phyloP scores from a whole-genome alignment of 257 asterid species.

The Apocynum venetum region DNA sequence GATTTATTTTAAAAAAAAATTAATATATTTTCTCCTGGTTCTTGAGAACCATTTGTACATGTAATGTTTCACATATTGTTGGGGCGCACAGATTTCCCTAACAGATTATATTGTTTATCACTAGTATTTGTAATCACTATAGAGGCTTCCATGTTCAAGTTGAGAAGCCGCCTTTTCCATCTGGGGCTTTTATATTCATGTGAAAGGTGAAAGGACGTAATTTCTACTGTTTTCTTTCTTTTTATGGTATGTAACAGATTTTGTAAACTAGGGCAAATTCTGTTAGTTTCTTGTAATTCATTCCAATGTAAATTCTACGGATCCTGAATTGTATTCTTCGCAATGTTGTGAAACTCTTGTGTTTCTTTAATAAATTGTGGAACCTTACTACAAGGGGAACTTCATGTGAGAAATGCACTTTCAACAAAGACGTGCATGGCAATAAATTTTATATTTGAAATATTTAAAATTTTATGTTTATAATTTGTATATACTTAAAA shows the following conservation, averaged over 20 bases:
- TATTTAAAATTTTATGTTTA: no score
- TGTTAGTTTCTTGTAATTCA: not conserved
- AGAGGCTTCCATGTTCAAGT: slow-evolving; percentile 34
- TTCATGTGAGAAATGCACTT: no score
- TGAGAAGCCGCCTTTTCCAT: slow-evolving; percentile 31
- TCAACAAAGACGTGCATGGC: no score
- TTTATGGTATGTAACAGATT: not conserved
- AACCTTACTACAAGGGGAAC: no score
- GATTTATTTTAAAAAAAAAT: slow-evolving; percentile 23
- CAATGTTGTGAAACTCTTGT: no score
- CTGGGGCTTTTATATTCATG: not conserved
- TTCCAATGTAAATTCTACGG: not conserved
- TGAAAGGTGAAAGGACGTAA: not conserved
- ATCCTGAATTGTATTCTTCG: no score
- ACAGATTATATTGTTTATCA: slow-evolving; percentile 15
- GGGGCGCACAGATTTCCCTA: slow-evolving; percentile 46
- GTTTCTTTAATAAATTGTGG: not conserved
- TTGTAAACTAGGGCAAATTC: not conserved
- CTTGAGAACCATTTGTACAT: slow-evolving; percentile 53
- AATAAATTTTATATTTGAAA: no score
- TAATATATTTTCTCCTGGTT: slow-evolving; percentile 21
- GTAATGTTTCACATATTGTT: slow-evolving; percentile 26
- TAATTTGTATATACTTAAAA: no score
- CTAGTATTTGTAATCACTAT: slow-evolving; percentile 16
- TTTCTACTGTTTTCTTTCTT: not conserved